Evolutionary conservation across 805 yeast species (phyloP).

Genomic region (Lipomyces yamadae): DNA sequence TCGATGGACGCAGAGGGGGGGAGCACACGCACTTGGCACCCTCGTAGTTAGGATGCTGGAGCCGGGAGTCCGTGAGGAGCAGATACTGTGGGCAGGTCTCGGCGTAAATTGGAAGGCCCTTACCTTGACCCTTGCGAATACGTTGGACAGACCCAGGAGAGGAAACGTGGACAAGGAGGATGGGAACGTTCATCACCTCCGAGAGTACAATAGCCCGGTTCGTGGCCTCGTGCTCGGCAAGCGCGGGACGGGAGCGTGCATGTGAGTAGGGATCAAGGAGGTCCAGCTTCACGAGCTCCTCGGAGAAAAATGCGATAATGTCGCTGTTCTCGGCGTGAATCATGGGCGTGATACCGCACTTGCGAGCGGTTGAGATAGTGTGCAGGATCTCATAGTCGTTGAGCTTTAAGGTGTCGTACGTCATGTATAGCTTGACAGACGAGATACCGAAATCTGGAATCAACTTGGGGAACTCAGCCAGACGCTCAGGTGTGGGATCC

Average conservation of each 20-base stretch:
- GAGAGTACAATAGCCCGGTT: constrained; percentile 55
- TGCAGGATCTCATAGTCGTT: constrained; percentile 51
- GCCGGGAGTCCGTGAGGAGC: constrained; percentile 50
- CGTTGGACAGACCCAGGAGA: constrained; percentile 51
- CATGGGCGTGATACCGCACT: constrained; percentile 54
- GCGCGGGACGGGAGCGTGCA: constrained; percentile 53
- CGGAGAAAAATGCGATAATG: constrained; percentile 51
- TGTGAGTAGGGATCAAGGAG: constrained; percentile 54
- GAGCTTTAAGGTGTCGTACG: constrained; percentile 52
- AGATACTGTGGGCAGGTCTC: constrained; percentile 60
- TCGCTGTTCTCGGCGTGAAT: constrained; percentile 59
- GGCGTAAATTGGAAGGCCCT: constrained; percentile 52
- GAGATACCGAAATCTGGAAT: constrained; percentile 49
- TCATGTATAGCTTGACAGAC: constrained; percentile 53
- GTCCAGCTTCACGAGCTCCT: constrained; percentile 49
- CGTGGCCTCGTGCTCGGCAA: constrained; percentile 58
- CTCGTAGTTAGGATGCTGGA: constrained; percentile 49
- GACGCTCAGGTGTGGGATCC: constrained; percentile 45
- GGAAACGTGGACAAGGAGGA: constrained; percentile 57
- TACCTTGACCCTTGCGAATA: constrained; percentile 53
- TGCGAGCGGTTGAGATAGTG: constrained; percentile 50
- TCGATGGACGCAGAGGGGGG: constrained; percentile 55
- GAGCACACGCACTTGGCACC: constrained; percentile 59
- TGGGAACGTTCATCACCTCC: constrained; percentile 53
- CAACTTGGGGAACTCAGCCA: constrained; percentile 47